Evolutionary conservation across 441 rosid species (phyloP).

Genomic region (Heliophila coronopifolia): DNA sequence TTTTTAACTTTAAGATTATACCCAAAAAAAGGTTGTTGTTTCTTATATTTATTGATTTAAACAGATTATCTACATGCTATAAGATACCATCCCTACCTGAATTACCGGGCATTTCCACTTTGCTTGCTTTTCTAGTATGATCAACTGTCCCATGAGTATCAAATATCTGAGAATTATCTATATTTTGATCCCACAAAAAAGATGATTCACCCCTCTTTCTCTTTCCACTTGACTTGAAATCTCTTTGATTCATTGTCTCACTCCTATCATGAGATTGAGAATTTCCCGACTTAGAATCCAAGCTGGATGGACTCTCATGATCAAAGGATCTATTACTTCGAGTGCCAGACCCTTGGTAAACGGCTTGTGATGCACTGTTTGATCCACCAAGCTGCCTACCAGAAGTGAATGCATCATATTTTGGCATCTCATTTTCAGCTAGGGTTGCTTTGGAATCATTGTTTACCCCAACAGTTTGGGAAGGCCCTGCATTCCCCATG

Average conservation of each 20-base stretch:
- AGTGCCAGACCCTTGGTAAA: constrained; percentile 69
- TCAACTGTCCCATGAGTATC: constrained; percentile 37
- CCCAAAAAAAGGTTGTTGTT: constrained; percentile 21
- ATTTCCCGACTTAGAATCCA: constrained; percentile 78
- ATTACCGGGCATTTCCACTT: constrained; percentile 49
- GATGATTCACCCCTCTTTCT: constrained; percentile 79
- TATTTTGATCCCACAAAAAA: constrained; percentile 40
- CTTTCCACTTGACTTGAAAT: constrained; percentile 54
- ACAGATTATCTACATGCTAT: constrained; percentile 6
- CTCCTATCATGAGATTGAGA: constrained; percentile 83
- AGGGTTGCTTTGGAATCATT: constrained; percentile 50
- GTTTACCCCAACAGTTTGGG: constrained; percentile 54
- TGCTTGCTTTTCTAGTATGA: constrained; percentile 59
- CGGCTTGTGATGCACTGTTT: constrained; percentile 50
- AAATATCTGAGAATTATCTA: constrained; percentile 45
- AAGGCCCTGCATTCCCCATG: constrained; percentile 51
- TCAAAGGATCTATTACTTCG: constrained; percentile 74
- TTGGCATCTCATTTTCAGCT: constrained; percentile 62
- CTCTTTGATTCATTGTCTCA: constrained; percentile 45
- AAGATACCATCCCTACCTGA: constrained; percentile 34
- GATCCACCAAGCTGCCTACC: constrained; percentile 71
- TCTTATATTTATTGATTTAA: constrained; percentile 25
- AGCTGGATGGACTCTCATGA: constrained; percentile 92
- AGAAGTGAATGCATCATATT: constrained; percentile 56
- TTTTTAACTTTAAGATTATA: no score